Evolutionary conservation across 495 filamentous ascomycete species (phyloP).

Genomic region (Bathelium albidoporum): DNA sequence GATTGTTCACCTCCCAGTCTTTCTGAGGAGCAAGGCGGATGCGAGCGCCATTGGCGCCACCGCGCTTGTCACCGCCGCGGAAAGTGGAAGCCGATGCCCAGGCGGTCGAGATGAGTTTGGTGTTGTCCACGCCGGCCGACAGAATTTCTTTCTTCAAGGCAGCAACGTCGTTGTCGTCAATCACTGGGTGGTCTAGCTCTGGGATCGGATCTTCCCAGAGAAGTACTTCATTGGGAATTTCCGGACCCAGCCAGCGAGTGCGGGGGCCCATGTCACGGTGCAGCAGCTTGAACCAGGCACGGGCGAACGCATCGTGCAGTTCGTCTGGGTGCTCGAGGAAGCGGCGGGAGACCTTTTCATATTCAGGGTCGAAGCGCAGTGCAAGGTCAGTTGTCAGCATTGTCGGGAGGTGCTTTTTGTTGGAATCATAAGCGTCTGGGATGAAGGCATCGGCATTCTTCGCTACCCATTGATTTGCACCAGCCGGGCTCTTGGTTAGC

Average conservation of each 20-base stretch:
- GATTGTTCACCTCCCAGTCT: conserved; percentile 60
- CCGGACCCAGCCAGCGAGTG: conserved; percentile 56
- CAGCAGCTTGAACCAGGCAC: conserved; percentile 69
- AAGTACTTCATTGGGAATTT: conserved; percentile 51
- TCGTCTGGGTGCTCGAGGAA: conserved; percentile 55
- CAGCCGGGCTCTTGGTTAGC: conserved; percentile 58
- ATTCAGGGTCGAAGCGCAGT: conserved; percentile 56
- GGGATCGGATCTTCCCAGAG: conserved; percentile 61
- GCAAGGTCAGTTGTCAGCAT: conserved; percentile 65
- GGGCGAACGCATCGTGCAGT: conserved; percentile 53
- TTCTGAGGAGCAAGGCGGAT: conserved; percentile 61
- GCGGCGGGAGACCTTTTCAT: conserved; percentile 61
- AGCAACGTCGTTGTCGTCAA: conserved; percentile 48
- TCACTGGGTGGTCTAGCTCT: conserved; percentile 39
- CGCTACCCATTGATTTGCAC: conserved; percentile 63
- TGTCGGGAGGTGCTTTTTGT: conserved; percentile 52
- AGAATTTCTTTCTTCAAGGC: conserved; percentile 57
- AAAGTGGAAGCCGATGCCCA: conserved; percentile 64
- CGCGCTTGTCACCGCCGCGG: conserved; percentile 66
- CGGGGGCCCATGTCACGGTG: conserved; percentile 66
- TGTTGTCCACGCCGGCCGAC: conserved; percentile 41
- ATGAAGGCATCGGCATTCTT: conserved; percentile 54
- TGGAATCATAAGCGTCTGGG: conserved; percentile 54
- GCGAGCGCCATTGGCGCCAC: conserved; percentile 63
- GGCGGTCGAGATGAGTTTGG: conserved; percentile 49